These are phyloP conservation scores for Arachis stenosperma DNA, from an alignment of 306 rosid genomes.

Conservation along the genomic window DNA sequence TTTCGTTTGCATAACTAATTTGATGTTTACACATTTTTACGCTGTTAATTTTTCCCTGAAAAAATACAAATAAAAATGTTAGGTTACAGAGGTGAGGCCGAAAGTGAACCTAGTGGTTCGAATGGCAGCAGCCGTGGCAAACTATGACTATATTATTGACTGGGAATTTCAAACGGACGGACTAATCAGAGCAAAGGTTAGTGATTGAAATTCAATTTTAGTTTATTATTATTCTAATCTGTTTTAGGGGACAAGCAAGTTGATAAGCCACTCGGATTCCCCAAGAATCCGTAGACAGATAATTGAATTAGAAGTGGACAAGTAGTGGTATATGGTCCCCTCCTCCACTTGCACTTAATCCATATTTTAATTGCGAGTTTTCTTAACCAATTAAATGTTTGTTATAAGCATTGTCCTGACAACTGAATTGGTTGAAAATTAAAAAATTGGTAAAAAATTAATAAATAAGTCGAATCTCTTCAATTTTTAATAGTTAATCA, in stretches of 20 bases:
- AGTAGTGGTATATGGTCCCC: no score
- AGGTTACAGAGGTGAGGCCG: constrained; percentile 86
- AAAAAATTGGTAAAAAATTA: no score
- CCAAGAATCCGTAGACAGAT: background rate
- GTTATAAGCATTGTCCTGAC: no score
- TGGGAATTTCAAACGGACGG: constrained; percentile 98
- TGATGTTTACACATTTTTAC: no score
- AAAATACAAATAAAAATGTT: background rate
- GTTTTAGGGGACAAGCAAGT: background rate
- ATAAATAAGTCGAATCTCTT: no score
- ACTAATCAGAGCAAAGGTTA: constrained; percentile 75
- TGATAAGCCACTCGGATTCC: background rate
- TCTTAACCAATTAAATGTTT: no score
- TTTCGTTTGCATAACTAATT: no score
- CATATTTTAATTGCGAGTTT: no score
- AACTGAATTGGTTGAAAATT: no score
- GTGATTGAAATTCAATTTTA: constrained; percentile 11
- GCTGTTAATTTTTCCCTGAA: background rate
- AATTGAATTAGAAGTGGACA: no score
- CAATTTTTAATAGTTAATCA: no score
- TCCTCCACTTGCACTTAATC: no score
- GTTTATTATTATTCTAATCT: constrained; percentile 4
- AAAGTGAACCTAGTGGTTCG: constrained; percentile 90
- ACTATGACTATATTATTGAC: constrained; percentile 86
- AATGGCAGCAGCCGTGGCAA: constrained; percentile 90